These are phyloP conservation scores for Pseudodiploospora longispora DNA, from an alignment of 2,329 filamentous ascomycete species.

Conservation along the genomic window DNA sequence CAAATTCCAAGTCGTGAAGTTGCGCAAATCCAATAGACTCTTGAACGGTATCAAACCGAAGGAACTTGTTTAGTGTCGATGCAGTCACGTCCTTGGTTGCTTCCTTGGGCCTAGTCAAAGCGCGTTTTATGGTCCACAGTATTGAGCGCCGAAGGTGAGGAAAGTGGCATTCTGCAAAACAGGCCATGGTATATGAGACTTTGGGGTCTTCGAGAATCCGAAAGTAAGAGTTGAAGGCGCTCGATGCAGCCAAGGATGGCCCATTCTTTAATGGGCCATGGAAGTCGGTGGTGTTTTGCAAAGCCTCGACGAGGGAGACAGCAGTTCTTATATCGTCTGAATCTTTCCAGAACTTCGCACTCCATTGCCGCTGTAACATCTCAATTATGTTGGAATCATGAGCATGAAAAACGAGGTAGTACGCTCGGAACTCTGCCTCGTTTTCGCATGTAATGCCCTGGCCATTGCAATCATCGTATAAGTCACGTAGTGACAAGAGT, in stretches of 20 bases:
- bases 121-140: conserved; percentile 44
- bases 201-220: conserved; percentile 46
- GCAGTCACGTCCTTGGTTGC: conserved; percentile 54
- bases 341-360: conserved; percentile 43
- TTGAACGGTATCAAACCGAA: conserved; percentile 59
- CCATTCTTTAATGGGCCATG: conserved; percentile 48
- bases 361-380: conserved; percentile 49
- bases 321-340: conserved; percentile 54
- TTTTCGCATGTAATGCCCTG: conserved; percentile 51
- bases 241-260: conserved; percentile 40
- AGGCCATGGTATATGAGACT: conserved; percentile 63
- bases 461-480: conserved; percentile 58
- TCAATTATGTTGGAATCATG: conserved; percentile 48
- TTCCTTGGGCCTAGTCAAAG: conserved; percentile 48
- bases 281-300: conserved; percentile 50
- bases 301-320: conserved; percentile 49
- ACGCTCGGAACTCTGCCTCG: conserved; percentile 58
- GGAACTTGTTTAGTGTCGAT: conserved; percentile 43
- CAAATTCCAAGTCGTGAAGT: conserved; percentile 47
- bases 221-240: conserved; percentile 48
- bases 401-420: conserved; percentile 55
- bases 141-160: conserved; percentile 51
- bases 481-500: conserved; percentile 55
- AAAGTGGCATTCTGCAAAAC: conserved; percentile 61
- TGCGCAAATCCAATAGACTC: conserved; percentile 60